Conservation (phyloP, 331 rosid genomes). For the Quercus tomentella region DNA sequence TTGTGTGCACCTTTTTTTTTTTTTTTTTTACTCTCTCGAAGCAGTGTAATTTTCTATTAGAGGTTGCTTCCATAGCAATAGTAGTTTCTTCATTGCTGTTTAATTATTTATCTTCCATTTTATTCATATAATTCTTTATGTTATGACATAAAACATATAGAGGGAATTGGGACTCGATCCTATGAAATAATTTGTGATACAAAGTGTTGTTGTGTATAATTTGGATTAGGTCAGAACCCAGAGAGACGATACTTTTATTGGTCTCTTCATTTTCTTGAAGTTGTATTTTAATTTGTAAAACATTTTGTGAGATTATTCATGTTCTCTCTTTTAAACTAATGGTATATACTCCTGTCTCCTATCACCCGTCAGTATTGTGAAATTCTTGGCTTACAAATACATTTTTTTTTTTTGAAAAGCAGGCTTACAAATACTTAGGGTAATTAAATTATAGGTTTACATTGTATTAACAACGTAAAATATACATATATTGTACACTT, state of each 20-base stretch:
- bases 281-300: not conserved
- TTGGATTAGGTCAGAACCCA: too few relatives aligned
- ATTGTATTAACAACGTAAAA: too few relatives aligned
- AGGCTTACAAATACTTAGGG: too few relatives aligned
- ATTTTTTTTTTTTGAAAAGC: too few relatives aligned
- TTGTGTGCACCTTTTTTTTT: not conserved
- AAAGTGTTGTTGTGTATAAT: not conserved
- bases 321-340: not conserved
- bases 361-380: too few relatives aligned
- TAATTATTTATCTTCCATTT: not conserved
- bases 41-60: not conserved
- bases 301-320: not conserved
- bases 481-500: too few relatives aligned
- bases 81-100: not conserved
- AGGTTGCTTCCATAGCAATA: not conserved
- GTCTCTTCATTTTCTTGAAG: not conserved
- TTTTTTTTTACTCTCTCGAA: not conserved
- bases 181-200: not conserved
- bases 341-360: too few relatives aligned
- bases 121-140: not conserved
- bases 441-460: too few relatives aligned
- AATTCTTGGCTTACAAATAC: too few relatives aligned
- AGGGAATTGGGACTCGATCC: not conserved
- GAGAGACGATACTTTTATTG: not conserved
- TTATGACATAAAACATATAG: not conserved